Percentiles rank a stretch among this genome's conserved stretches.
These are phyloP conservation scores for Rhododendron kiyosumense DNA, from an alignment of 148 eudicot species.

Conservation along the genomic window DNA sequence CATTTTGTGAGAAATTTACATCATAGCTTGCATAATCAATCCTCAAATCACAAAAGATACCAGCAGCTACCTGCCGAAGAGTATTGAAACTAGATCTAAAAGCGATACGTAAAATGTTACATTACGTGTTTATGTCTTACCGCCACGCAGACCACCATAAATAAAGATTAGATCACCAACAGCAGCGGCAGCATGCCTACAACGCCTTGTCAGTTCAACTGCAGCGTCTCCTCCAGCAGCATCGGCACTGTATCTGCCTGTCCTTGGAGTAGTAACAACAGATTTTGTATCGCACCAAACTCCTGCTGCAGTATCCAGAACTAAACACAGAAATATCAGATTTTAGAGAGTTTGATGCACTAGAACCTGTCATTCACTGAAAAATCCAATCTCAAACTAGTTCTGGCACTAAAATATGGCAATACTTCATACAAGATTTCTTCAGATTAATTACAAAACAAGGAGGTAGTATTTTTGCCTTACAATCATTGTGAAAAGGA, in stretches of 20 bases:
- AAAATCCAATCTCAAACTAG: background rate
- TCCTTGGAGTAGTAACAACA: conserved; percentile 90
- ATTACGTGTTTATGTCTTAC: conserved; percentile 36
- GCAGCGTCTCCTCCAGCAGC: conserved; percentile 99
- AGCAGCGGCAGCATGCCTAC: conserved; percentile 99
- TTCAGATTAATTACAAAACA: background rate
- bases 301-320: conserved; percentile 98
- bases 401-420: background rate
- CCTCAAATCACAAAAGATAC: background rate
- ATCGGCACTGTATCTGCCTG: conserved; percentile 94
- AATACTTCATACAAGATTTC: background rate
- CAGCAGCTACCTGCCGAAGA: background rate
- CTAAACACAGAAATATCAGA: conserved; percentile 29
- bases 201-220: conserved; percentile 91
- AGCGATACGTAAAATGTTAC: background rate
- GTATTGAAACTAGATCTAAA: background rate
- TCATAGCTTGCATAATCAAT: background rate
- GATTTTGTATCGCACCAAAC: conserved; percentile 98
- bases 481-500: background rate
- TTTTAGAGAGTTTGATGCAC: background rate
- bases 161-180: conserved; percentile 86
- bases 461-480: background rate
- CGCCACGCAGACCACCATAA: conserved; percentile 97
- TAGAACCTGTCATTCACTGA: background rate
- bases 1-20: background rate